Evolutionary conservation across 768 basidiomycete genomes (phyloP), one percentile per base, ranked within the genome.

Genomic region (Pulveroboletus sp.): DNA sequence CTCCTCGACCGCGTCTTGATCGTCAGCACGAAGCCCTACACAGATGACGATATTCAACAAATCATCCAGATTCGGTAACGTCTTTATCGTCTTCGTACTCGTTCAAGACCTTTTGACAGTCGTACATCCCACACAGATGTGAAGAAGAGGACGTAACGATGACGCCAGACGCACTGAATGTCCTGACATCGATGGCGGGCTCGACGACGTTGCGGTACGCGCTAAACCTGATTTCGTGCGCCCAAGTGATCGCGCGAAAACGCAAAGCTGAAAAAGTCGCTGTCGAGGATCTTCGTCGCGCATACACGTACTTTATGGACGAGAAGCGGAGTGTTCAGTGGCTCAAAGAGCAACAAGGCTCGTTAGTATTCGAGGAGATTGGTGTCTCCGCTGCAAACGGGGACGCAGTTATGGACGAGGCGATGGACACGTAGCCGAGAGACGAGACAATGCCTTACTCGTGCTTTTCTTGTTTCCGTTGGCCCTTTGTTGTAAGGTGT

Each of bases 111-210:
- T 14, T 18, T 52, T 57, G 46, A 49, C 47, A 1, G 17, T 38
- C 43, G 14, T 26, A 13, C 21, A 17, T 26, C 8, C 32, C 27
- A 7, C 6, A 24, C 47, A 92, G 89, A 49, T 90, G 89, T 58
- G 84, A 93, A 70, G 96, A 99, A 68, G 96, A 99, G 68, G 96
- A 98, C 60, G 93, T 96, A 13, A 80, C 82, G 28, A 76, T 99
- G 26, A 77, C 84, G 1, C 62, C 77, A 1, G 84, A 85, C 17
- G 92, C 93, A 1, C 66, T 81, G 37, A 76, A 78, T 30, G 84
- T 93, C n/a, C 73, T 99, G 31, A 89, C 92, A 3, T 79, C 83
- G 2, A 95, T 99, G 82, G 93, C 92, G 1, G 70, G 75, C 54
- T 82, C 92, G 56, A 94, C 95, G 6, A 96, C 93, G 0, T 75